These are phyloP conservation scores for Quercus rubra DNA, from an alignment of 306 rosid genomes.

Conservation along the genomic window DNA sequence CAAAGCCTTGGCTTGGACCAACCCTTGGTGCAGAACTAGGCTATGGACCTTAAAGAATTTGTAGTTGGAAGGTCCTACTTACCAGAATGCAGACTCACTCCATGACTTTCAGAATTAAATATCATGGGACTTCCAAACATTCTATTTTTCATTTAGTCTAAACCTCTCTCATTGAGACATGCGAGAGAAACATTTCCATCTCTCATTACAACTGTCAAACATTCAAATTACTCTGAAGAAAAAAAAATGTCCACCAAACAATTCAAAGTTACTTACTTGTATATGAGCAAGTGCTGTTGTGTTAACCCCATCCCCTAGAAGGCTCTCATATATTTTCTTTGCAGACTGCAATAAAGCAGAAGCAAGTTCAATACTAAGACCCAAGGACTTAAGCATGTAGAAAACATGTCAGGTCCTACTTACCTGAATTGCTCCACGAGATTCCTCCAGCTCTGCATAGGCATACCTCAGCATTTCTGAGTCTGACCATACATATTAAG, in stretches of 20 bases:
- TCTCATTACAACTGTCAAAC: conserved; percentile 6
- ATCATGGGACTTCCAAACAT: not conserved
- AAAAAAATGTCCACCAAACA: not conserved
- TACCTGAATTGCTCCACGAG: conserved; percentile 97
- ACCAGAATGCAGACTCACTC: conserved; percentile 3
- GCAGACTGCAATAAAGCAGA: conserved; percentile 65
- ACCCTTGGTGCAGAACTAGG: not conserved
- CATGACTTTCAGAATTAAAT: conserved; percentile 5
- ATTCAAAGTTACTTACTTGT: conserved; percentile 51
- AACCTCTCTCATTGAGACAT: conserved; percentile 4
- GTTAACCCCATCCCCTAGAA: conserved; percentile 65
- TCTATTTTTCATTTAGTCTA: not conserved
- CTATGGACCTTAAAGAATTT: not conserved
- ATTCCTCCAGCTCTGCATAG: conserved; percentile 94
- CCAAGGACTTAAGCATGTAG: conserved; percentile 3
- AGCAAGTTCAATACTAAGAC: conserved; percentile 7
- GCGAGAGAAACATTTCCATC: conserved; percentile 2
- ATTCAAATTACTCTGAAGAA: not conserved
- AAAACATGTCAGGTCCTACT: conserved; percentile 12
- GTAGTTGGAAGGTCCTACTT: not conserved
- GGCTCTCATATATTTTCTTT: conserved; percentile 81
- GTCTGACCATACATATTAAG: conserved; percentile 36
- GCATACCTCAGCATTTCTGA: conserved; percentile 91
- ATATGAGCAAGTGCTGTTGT: conserved; percentile 84
- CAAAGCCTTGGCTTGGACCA: not conserved